A percentile compares a stretch with the other conserved stretches of the same genome.
Conservation (phyloP, 176 grass and related monocot genomes). For the Secale cereale region DNA sequence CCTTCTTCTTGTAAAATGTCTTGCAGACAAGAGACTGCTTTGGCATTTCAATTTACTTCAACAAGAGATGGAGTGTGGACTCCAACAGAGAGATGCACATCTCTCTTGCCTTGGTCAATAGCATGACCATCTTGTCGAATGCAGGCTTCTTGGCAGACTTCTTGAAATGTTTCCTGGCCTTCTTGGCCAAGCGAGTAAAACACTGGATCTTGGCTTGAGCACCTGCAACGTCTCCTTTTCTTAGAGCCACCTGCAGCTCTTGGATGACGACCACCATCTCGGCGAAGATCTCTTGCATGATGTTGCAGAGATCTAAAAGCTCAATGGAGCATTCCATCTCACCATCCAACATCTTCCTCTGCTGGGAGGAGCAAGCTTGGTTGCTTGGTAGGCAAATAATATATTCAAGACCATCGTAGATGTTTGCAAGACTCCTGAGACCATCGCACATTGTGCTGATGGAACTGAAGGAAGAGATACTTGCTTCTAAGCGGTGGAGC, state of each 20-base stretch:
- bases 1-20: constrained; percentile 22
- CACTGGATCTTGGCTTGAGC: constrained; percentile 19
- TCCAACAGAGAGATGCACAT: constrained; percentile 21
- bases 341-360: constrained; percentile 44
- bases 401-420: constrained; percentile 28
- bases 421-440: constrained; percentile 2
- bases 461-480: background rate
- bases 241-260: constrained; percentile 17
- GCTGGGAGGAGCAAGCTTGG: constrained; percentile 28
- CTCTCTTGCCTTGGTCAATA: constrained; percentile 16
- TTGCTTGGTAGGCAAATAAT: constrained; percentile 31
- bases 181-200: background rate
- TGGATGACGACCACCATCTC: constrained; percentile 19
- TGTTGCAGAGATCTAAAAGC: constrained; percentile 38
- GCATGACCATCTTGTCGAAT: background rate
- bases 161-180: constrained; percentile 28
- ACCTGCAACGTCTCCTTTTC: constrained; percentile 5
- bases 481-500: constrained; percentile 4
- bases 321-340: constrained; percentile 37
- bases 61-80: background rate
- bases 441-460: background rate
- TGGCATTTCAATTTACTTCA: constrained; percentile 7
- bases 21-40: constrained; percentile 23
- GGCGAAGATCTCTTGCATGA: constrained; percentile 24
- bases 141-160: background rate